A percentile compares a stretch with the other conserved stretches of the same genome.
These are phyloP conservation scores for Aciculosporium take DNA, from an alignment of 2,329 filamentous ascomycete genomes.

Conservation along the genomic window DNA sequence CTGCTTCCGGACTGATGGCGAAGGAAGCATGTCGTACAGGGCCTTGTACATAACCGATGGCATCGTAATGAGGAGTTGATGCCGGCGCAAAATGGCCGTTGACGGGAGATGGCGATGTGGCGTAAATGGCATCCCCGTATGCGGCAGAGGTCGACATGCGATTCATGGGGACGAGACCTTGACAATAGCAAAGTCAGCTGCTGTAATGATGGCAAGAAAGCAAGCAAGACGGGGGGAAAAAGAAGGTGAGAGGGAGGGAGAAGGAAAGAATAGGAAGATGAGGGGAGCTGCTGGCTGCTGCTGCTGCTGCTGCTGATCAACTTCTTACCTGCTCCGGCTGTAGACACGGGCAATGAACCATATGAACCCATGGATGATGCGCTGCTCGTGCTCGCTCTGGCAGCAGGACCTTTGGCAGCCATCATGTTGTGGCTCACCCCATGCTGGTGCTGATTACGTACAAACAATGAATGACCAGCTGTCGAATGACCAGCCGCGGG, in stretches of 20 bases:
- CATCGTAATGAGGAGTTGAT: conserved; percentile 57
- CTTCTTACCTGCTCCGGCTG: conserved; percentile 54
- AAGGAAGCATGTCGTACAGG: conserved; percentile 43
- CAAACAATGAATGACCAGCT: conserved; percentile 48
- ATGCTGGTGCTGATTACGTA: conserved; percentile 33
- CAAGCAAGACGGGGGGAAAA: background rate
- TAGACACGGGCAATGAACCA: conserved; percentile 55
- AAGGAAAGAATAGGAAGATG: background rate
- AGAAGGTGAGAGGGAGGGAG: background rate
- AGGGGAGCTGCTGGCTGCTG: too few species aligned
- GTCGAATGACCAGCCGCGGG: conserved; percentile 40
- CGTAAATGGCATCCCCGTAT: conserved; percentile 56
- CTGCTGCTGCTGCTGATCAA: background rate
- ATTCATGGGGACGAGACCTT: conserved; percentile 58
- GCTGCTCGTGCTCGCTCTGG: conserved; percentile 44
- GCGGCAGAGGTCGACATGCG: conserved; percentile 50
- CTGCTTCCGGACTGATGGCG: conserved; percentile 41
- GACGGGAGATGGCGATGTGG: conserved; percentile 53
- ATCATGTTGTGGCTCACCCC: conserved; percentile 42
- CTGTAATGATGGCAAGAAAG: too few species aligned
- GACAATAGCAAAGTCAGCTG: conserved; percentile 39
- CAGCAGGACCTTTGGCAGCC: conserved; percentile 28
- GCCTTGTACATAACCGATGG: conserved; percentile 59
- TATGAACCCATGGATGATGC: conserved; percentile 53
- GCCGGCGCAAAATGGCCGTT: conserved; percentile 47